Base-by-base conservation (phyloP, 805 yeast genomes). In the Blastobotrys terrestris region DNA sequence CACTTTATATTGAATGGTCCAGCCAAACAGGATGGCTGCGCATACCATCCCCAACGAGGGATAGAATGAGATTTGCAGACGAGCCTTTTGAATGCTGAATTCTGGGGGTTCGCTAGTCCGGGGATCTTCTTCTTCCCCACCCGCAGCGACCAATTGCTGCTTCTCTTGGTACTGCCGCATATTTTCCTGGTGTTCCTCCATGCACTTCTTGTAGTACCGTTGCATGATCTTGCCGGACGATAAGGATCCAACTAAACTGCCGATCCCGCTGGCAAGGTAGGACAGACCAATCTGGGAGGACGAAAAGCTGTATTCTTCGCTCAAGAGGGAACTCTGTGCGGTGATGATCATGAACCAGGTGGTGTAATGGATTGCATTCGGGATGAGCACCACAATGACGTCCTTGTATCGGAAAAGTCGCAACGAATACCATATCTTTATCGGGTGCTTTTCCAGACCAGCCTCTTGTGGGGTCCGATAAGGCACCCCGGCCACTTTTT, bases 221-320 rank as follows among this genome's bases (percentile, higher is more conserved):
- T 86, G 83, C 60, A 86, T 63, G 6, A 79, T 46, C 56, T 72
- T 70, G 0, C 96, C 95, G 1, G 81, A 67, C 0, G 63, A 41
- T 0, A 87, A 56, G 0, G 90, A 77, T 19, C 91, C 87, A 0
- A 73, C 46, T 13, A 85, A 64, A 2, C 87, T 79, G 7, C 84
- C 84, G 1, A 79, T 58, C 11, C 96, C 96, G 18, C 83, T 80
- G 2, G 95, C 86, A 46, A 89, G 71, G 61, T 82, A 89, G 52
- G 88, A 80, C 15, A 81, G 67, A 2, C 95, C 95, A 39, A 86
- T 79, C 44, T 79, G 74, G 45, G 79, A 68, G 0, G 82, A 77
- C 1, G 76, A 58, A 54, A 80, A 77, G 26, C 72, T 65, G 58
- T 87, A 87, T 3, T 67, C 58, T 3, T 66, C 65, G 35, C 78